Evolutionary conservation across 2,329 filamentous ascomycete genomes (phyloP).

Genomic region (Parastagonospora avenae): DNA sequence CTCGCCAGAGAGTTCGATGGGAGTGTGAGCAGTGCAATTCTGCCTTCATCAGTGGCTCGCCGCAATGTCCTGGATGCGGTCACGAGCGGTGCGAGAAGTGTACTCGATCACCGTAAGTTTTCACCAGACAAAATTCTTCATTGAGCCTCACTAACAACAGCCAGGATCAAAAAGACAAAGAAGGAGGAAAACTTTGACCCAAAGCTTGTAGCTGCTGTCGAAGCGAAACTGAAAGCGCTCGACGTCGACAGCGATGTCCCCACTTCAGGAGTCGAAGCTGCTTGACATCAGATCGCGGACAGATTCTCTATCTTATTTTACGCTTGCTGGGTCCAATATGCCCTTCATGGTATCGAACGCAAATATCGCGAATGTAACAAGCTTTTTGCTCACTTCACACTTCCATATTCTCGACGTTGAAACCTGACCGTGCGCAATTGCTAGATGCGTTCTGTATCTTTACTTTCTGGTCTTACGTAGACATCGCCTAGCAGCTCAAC

Average conservation of each 20-base stretch:
- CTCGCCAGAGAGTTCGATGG: constrained; percentile 52
- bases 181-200: constrained; percentile 64
- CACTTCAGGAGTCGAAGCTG: constrained; percentile 21
- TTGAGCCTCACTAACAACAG: constrained; percentile 9
- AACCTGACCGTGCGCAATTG: no score
- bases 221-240: constrained; percentile 56
- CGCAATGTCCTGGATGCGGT: constrained; percentile 64
- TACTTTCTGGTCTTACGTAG: no score
- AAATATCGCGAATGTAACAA: no score
- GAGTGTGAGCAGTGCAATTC: constrained; percentile 67
- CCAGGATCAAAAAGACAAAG: constrained; percentile 61
- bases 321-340: no score
- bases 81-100: constrained; percentile 66
- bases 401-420: no score
- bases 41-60: constrained; percentile 61
- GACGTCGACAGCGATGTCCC: constrained; percentile 31
- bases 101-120: constrained; percentile 56
- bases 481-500: no score
- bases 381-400: no score
- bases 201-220: constrained; percentile 62
- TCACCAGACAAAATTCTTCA: background rate
- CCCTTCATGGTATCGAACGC: no score
- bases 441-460: no score
- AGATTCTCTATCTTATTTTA: no score
- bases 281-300: constrained; percentile 2